phyloP scores from a whole-genome alignment of 345 rosid genomes.

The Mangifera indica region DNA sequence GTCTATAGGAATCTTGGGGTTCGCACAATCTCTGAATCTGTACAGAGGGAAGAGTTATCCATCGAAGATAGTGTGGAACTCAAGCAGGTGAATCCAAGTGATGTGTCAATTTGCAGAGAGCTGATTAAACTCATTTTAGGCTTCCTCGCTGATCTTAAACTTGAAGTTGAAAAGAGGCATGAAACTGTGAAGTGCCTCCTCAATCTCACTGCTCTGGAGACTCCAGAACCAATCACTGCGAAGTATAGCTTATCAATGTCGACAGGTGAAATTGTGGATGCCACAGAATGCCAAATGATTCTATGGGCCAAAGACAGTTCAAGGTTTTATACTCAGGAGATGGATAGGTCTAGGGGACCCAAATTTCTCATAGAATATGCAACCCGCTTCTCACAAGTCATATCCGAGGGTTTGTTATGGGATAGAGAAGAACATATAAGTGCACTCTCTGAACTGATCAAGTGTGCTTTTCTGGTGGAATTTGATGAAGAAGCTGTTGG shows the following conservation, averaged over 20 bases:
- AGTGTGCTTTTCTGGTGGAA: constrained; percentile 49
- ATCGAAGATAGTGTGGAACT: constrained; percentile 17
- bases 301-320: constrained; percentile 56
- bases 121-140: constrained; percentile 51
- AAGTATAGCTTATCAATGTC: constrained; percentile 40
- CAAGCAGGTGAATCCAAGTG: constrained; percentile 25
- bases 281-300: constrained; percentile 29
- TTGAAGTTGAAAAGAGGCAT: constrained; percentile 51
- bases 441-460: constrained; percentile 50
- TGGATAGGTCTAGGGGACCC: constrained; percentile 31
- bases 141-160: constrained; percentile 43
- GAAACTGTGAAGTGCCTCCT: constrained; percentile 42
- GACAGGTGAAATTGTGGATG: constrained; percentile 34
- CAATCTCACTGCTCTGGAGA: constrained; percentile 38
- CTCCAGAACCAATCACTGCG: constrained; percentile 32
- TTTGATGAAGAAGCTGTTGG: constrained; percentile 48
- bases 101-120: constrained; percentile 32
- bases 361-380: constrained; percentile 47
- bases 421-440: constrained; percentile 42
- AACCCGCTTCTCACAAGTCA: constrained; percentile 42
- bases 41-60: constrained; percentile 36
- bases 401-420: constrained; percentile 55
- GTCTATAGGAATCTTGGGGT: constrained; percentile 56
- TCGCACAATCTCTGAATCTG: constrained; percentile 52
- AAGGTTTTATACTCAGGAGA: constrained; percentile 40